Evolutionary conservation across 2,329 filamentous ascomycete species (phyloP).

Genomic region (Microdochium bolleyi): DNA sequence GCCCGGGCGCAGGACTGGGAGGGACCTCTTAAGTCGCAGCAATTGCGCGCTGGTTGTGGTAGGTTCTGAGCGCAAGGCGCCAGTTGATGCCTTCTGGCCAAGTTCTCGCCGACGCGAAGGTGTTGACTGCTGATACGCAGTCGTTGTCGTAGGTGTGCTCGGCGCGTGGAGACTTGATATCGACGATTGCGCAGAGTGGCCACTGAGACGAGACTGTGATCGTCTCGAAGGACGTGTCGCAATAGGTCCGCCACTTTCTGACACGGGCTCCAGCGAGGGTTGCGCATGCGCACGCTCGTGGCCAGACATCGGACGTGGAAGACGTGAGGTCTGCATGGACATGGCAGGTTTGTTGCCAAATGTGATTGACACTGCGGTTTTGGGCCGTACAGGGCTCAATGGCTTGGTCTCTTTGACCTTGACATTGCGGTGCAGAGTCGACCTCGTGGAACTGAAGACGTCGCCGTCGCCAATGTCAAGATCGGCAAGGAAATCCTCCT

Average conservation of each 20-base stretch:
- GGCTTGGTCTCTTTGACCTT: slow-evolving; percentile 70
- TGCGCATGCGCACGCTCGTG: slow-evolving; percentile 61
- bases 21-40: slow-evolving; percentile 56
- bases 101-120: slow-evolving; percentile 51
- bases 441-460: slow-evolving; percentile 70
- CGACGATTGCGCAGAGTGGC: slow-evolving; percentile 61
- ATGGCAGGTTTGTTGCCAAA: slow-evolving; percentile 73
- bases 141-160: slow-evolving; percentile 46
- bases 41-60: slow-evolving; percentile 61
- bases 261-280: slow-evolving; percentile 83
- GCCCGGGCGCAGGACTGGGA: slow-evolving; percentile 48
- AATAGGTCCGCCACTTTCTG: slow-evolving; percentile 74
- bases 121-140: slow-evolving; percentile 47
- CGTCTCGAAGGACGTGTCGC: slow-evolving; percentile 45
- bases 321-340: slow-evolving; percentile 50
- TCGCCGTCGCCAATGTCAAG: slow-evolving; percentile 82
- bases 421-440: slow-evolving; percentile 84
- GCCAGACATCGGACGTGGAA: slow-evolving; percentile 64
- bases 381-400: slow-evolving; percentile 61
- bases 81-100: slow-evolving; percentile 43
- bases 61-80: slow-evolving; percentile 48
- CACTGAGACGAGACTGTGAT: slow-evolving; percentile 57
- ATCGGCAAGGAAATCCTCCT: slow-evolving; percentile 77
- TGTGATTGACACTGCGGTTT: slow-evolving; percentile 76
- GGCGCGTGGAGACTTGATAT: slow-evolving; percentile 55